A percentile compares a stretch with the other conserved stretches of the same genome.
These are phyloP conservation scores for Cynanchum wilfordii DNA, from an alignment of 257 asterid genomes.

Conservation along the genomic window DNA sequence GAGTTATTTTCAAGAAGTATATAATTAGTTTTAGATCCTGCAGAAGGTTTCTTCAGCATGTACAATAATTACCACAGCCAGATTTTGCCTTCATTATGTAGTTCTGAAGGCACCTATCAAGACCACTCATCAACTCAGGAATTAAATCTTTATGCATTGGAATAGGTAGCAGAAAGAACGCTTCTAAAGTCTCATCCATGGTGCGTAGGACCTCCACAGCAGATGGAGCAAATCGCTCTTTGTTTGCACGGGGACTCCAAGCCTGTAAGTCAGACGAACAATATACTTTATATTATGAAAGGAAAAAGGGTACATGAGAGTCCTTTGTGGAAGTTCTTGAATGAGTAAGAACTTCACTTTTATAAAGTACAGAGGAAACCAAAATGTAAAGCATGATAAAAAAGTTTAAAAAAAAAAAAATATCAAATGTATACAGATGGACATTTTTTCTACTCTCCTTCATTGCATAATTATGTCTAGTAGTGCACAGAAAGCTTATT, in stretches of 20 bases:
- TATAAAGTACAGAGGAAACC: not conserved
- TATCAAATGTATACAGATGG: not conserved
- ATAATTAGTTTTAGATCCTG: not conserved
- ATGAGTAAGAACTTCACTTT: not conserved
- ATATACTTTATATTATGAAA: not conserved
- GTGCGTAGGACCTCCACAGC: conserved; percentile 87
- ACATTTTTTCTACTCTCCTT: not conserved
- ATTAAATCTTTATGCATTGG: conserved; percentile 82
- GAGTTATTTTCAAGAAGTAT: not conserved
- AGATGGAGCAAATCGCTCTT: conserved; percentile 80
- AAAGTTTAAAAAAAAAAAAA: not conserved
- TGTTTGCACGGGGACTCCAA: conserved; percentile 79
- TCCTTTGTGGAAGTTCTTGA: not conserved
- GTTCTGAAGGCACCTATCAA: conserved; percentile 63
- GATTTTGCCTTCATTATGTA: conserved; percentile 57
- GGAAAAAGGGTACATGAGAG: not conserved
- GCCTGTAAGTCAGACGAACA: conserved; percentile 28
- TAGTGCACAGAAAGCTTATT: not conserved
- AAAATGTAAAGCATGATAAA: not conserved
- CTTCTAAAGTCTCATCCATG: conserved; percentile 81
- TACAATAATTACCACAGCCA: conserved; percentile 61
- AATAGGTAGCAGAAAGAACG: conserved; percentile 90
- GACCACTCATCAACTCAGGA: conserved; percentile 66
- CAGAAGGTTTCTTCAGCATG: not conserved
- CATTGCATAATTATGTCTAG: not conserved